Base-by-base conservation (phyloP, 1,284 basidiomycete species). In the Austroboletus niveus region DNA sequence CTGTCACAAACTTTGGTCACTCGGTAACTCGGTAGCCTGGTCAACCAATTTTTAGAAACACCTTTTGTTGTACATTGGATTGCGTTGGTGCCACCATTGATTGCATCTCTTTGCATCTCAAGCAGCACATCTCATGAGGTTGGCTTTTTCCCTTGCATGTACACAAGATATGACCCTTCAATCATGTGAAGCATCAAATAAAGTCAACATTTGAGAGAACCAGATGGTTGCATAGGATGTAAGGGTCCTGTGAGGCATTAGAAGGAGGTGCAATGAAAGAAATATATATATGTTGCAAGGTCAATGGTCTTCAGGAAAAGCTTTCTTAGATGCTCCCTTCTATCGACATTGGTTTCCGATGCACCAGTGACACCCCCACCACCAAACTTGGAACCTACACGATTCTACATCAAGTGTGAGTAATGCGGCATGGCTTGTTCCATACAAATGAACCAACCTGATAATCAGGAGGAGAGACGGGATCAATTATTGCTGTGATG, bases 141-240 rank as follows among this genome's bases (percentile, higher is more conserved):
- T 99, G 1, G 97, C 71, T 99, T 99, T 76, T 99, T 99, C 30
- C 97, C 97, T 75, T 99, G 97, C 0, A 97, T 99, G 64, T 99
- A 97, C 0, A 97, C 96, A 44, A 99, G 88, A 71, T 99, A 99
- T 22, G 94, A 98, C 27, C 97, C 97, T 75, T 99, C 97, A 69
- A 99, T 99, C 27, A 96, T 98, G 74, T 99, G 97, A 7, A 99
- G 82, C 0, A 97, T 99, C 38, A 99, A 76, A 71, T 97, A 99
- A 36, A 99, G 83, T 62, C 96, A 91, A 75, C 97, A 99, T 81
- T 99, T 96, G 49, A 99, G 83, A 9, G 94, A 97, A 41, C 88
- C 52, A 99, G 81, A 71, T 99, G 97, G 72, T 98, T 99, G 69
- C 94, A 92, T 44, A 99, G 85, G 65, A 99, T 98, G 72, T 99